Percentiles rank a stretch among this genome's conserved stretches.
Conservation (phyloP, 2,329 filamentous ascomycete genomes). For the Botrytis fragariae region DNA sequence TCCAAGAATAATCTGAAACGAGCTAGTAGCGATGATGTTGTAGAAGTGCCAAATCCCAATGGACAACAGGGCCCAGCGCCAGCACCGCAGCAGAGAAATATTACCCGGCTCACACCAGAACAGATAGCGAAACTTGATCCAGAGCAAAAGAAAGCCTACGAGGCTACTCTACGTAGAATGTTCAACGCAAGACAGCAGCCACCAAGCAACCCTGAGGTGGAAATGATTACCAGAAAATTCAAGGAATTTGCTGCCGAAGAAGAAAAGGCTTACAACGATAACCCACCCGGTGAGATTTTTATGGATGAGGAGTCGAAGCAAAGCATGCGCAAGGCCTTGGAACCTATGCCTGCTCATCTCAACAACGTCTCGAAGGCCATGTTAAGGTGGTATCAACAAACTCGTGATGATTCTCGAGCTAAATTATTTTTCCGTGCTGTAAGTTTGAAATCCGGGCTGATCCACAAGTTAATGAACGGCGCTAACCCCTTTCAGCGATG, state of each 20-base stretch:
- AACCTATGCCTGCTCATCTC: slow-evolving; percentile 24
- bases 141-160: slow-evolving; percentile 36
- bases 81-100: slow-evolving; percentile 36
- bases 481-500: slow-evolving; percentile 48
- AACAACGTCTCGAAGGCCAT: slow-evolving; percentile 33
- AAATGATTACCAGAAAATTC: slow-evolving; percentile 23
- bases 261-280: slow-evolving; percentile 14
- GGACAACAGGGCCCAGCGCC: slow-evolving; percentile 25
- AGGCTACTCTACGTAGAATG: slow-evolving; percentile 24
- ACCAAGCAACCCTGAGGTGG: neutral
- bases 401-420: slow-evolving; percentile 34
- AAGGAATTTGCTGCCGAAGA: slow-evolving; percentile 29
- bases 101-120: slow-evolving; percentile 35
- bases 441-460: slow-evolving; percentile 26
- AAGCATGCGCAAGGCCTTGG: slow-evolving; percentile 26
- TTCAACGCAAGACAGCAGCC: neutral
- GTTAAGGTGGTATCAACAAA: slow-evolving; percentile 34
- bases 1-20: slow-evolving; percentile 44
- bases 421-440: slow-evolving; percentile 37
- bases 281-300: slow-evolving; percentile 31
- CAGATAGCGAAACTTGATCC: slow-evolving; percentile 35
- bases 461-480: neutral
- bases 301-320: slow-evolving; percentile 34
- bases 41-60: slow-evolving; percentile 43
- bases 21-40: slow-evolving; percentile 45